Base-by-base conservation (phyloP, 2,329 filamentous ascomycete species). In the Sphaerulina vaccinii region DNA sequence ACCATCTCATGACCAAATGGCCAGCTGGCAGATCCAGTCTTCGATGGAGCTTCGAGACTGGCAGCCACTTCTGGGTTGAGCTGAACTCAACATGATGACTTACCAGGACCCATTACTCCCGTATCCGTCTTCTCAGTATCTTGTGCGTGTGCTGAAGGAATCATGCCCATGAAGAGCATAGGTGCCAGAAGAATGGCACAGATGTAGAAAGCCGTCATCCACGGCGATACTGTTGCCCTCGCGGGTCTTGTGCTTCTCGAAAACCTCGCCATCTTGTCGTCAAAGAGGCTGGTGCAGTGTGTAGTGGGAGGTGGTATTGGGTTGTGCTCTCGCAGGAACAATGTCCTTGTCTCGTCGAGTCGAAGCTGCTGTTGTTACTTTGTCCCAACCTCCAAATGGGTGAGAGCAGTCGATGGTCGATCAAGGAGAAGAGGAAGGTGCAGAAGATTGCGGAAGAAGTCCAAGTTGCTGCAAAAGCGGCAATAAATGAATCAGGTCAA, bases 131-230 rank as follows among this genome's bases (percentile, higher is more conserved):
- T 86, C 53, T 91, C 85, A 82, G 52, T 82, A 63, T 81, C 84
- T 66, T 81, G 76, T 56, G 86, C 92, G 62, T 85, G 81, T 63
- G 80, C 85, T 32, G 63, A 57, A 42, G 66, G 62, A 32, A 65
- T 62, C 60, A 80, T 80, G 74, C 87, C 84, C 63, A 95, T 83
- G 70, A 97, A 86, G 61, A 90, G 87, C 69, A 96, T 80, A 63
- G 91, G 90, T 60, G 87, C 81, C 66, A 85, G 84, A 67, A 99
- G 88, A 62, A 97, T 83, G 60, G 96, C 83, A 70, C 90, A 83
- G 67, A 96, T 86, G 79, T 96, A 96, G 77, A 91, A 86, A 74
- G 96, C 79, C 71, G 93, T 83, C 77, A 82, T 90, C 90, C 81
- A 96, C 47, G 66, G 57, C 38, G 65, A 67, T 33, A 63, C 56